Percentiles rank a stretch among this genome's conserved stretches.
These are phyloP conservation scores for Colletotrichum liaoningense DNA, from an alignment of 2,329 filamentous ascomycete species.

Conservation along the genomic window DNA sequence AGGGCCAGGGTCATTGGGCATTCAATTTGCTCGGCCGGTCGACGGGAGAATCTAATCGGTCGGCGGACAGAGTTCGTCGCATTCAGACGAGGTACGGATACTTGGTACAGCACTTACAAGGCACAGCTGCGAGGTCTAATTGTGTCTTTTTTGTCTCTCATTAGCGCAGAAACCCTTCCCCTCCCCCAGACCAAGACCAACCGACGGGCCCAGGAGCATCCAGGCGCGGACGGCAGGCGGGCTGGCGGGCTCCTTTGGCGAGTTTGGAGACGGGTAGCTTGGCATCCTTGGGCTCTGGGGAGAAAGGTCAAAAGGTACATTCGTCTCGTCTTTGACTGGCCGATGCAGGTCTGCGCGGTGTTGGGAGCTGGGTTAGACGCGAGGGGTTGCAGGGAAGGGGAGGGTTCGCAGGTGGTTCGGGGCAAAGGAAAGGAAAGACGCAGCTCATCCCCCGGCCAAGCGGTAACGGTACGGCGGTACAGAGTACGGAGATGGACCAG, in stretches of 20 bases:
- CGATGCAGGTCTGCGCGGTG: conserved; percentile 4
- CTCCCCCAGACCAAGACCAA: conserved; percentile 24
- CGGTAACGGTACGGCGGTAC: conserved; percentile 27
- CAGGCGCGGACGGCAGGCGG: conserved; percentile 26
- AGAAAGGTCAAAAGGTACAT: not conserved
- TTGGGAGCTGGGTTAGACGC: conserved; percentile 9
- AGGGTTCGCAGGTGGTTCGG: conserved; percentile 33
- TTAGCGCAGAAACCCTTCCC: not conserved
- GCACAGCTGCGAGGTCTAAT: not conserved
- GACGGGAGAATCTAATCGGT: conserved; percentile 2
- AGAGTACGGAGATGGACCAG: not conserved
- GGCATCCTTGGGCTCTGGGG: not conserved
- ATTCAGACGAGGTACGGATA: not conserved
- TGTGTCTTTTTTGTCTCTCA: not conserved
- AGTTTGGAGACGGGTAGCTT: conserved; percentile 2
- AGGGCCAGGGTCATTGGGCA: not conserved
- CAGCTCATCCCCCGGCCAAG: conserved; percentile 31
- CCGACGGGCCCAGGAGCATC: conserved; percentile 27
- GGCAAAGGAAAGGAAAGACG: conserved; percentile 37
- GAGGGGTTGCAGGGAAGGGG: conserved; percentile 31
- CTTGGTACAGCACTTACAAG: no score
- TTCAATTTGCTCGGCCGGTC: conserved; percentile 3
- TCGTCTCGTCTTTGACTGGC: conserved; percentile 7
- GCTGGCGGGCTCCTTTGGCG: not conserved
- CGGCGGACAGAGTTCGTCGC: not conserved